Base-by-base conservation (phyloP, 2,329 filamentous ascomycete genomes). In the Anthostomella pinea region DNA sequence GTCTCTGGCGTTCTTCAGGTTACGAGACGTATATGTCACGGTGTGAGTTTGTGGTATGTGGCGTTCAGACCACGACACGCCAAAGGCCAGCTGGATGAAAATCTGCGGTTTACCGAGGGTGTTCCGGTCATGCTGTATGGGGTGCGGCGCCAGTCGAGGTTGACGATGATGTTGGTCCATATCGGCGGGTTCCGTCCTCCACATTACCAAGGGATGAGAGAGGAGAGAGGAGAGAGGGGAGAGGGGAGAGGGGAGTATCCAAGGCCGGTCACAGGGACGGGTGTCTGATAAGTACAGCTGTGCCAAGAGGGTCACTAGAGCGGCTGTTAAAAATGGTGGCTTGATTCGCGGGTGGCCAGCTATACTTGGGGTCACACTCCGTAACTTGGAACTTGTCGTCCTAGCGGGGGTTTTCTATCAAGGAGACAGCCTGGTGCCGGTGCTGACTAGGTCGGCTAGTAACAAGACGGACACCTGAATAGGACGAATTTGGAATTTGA, bases 61-160 rank as follows among this genome's bases (percentile, higher is more conserved):
- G 24, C 63, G 64, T n/a, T 62, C 61, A 17, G 65, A 63, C 65
- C 69, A 74, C 1, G 72, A 73, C 16, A 77, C 56, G 19, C 73
- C 70, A 40, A 75, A 72, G 49, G 74, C 72, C 40, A 77, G 56
- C 36, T 72, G 68, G 8, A 76, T 56, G 39, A 73, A 75, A 35
- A 76, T 58, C 39, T 70, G 67, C 18, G 68, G 68, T 18, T 59
- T 60, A 16, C 55, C 52, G 15, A 57, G 40, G 25, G 46, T 38
- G 43, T 40, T 47, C 30, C 48, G 49, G 41, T 58, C 52, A 42
- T 48, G 46, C 41, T 47, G 51, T 38, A 52, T 45, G 31, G 47
- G 35, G 25, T 24, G 47, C 41, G 52, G 35, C 4, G 30, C 21
- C 11, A 22, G 22, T 13, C 13, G 34, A 22, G 26, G 26, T 16